Conservation (phyloP, 2,329 filamentous ascomycete species). For the Colletotrichum australisinense region DNA sequence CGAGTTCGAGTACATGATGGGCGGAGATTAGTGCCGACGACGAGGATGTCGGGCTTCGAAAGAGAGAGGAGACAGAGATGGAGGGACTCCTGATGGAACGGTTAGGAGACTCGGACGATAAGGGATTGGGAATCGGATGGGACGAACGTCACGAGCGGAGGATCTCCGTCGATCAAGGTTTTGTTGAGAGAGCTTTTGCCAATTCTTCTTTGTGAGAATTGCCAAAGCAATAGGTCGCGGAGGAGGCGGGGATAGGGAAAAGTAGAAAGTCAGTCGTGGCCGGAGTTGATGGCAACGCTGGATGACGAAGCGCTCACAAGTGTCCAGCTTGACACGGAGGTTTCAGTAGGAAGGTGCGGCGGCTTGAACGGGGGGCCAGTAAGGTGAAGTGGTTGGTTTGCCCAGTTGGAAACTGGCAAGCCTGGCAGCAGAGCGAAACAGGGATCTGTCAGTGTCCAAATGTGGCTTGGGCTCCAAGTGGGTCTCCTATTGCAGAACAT, state of each 20-base stretch:
- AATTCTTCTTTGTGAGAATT: not conserved
- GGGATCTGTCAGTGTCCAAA: conserved; percentile 18
- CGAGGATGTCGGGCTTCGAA: conserved; percentile 24
- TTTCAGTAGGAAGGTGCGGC: conserved; percentile 36
- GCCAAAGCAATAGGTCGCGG: not conserved
- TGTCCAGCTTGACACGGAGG: conserved; percentile 38
- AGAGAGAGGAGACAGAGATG: not conserved
- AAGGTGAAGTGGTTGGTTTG: conserved; percentile 27
- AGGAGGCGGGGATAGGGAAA: not conserved
- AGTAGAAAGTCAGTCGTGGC: conserved; percentile 8
- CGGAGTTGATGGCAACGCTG: conserved; percentile 29
- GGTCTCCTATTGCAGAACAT: conserved; percentile 28
- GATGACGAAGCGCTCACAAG: conserved; percentile 39
- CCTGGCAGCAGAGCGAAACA: conserved; percentile 31
- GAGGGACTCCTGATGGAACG: conserved; percentile 20
- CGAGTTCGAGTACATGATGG: conserved; percentile 87
- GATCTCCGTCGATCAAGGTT: conserved; percentile 20
- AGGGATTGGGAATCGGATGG: conserved; percentile 4
- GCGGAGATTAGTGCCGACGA: conserved; percentile 17
- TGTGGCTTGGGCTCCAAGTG: conserved; percentile 26
- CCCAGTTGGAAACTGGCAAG: conserved; percentile 35
- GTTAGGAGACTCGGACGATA: conserved; percentile 8
- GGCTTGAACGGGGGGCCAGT: conserved; percentile 29
- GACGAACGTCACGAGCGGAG: conserved; percentile 18
- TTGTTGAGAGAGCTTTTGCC: not conserved